phyloP scores from a whole-genome alignment of 257 asterid species.

The Forsythia suspensa region DNA sequence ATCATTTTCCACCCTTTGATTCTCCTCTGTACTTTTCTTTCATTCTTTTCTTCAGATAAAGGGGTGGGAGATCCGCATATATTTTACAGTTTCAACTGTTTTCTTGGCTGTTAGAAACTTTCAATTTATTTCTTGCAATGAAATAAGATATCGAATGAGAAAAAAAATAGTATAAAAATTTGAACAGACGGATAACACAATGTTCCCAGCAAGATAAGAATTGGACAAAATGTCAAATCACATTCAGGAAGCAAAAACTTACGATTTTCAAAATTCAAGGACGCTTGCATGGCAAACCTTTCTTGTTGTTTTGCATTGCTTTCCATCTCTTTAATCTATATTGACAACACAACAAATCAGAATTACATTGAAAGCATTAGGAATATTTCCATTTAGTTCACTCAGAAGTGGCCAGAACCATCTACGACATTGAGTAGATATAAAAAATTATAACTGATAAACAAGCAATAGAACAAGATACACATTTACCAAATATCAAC shows the following conservation, averaged over 20 bases:
- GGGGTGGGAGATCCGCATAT: background rate
- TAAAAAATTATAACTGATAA: background rate
- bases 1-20: background rate
- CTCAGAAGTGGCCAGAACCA: slow-evolving; percentile 5
- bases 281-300: slow-evolving; percentile 66
- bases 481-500: background rate
- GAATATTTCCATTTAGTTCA: slow-evolving; percentile 3
- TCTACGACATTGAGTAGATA: background rate
- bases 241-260: slow-evolving; percentile 34
- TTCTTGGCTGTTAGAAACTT: slow-evolving; percentile 7
- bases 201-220: slow-evolving; percentile 3
- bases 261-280: slow-evolving; percentile 51
- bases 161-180: background rate
- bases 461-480: background rate
- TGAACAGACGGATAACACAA: background rate
- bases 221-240: background rate
- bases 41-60: background rate
- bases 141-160: slow-evolving; percentile 14
- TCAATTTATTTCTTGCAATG: slow-evolving; percentile 10
- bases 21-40: background rate
- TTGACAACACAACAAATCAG: slow-evolving; percentile 21
- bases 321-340: slow-evolving; percentile 87
- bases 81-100: background rate
- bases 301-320: slow-evolving; percentile 64
- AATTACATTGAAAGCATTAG: slow-evolving; percentile 10